Conservation (phyloP, 257 asterid species). For the Solanum gandarillasii region DNA sequence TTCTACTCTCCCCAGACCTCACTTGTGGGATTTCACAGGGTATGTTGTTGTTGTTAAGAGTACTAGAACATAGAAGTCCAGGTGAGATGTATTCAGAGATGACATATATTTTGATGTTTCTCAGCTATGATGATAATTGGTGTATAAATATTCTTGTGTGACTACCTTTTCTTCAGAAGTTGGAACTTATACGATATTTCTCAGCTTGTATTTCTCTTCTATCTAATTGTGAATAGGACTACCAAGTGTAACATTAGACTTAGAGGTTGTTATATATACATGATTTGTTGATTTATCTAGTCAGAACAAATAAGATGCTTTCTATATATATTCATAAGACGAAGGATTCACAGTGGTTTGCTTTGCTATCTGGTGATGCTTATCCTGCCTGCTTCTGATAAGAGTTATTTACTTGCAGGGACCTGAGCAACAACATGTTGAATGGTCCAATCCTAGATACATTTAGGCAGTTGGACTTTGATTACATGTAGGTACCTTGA, state of each 20-base stretch:
- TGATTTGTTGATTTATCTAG: not conserved
- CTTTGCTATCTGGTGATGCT: not conserved
- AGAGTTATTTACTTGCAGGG: constrained; percentile 35
- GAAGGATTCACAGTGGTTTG: not conserved
- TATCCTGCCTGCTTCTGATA: not conserved
- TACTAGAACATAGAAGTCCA: not conserved
- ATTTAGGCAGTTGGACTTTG: constrained; percentile 1
- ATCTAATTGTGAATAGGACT: not conserved
- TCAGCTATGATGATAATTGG: no score
- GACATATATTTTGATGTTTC: not conserved
- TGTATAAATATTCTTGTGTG: no score
- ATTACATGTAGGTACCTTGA: constrained; percentile 30
- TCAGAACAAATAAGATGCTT: not conserved
- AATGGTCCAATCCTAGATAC: constrained; percentile 36
- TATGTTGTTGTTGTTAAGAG: not conserved
- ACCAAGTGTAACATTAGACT: not conserved
- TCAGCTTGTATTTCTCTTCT: not conserved
- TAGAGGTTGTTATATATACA: not conserved
- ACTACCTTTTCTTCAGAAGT: no score
- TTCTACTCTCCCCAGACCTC: no score
- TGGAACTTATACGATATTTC: no score
- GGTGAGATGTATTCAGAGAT: not conserved
- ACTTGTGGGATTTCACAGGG: no score
- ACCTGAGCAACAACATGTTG: constrained; percentile 71
- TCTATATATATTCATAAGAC: not conserved